Evolutionary conservation across 148 eudicot species (phyloP), one percentile per base, ranked within the genome.

Genomic region (Dianthus caryophyllus): DNA sequence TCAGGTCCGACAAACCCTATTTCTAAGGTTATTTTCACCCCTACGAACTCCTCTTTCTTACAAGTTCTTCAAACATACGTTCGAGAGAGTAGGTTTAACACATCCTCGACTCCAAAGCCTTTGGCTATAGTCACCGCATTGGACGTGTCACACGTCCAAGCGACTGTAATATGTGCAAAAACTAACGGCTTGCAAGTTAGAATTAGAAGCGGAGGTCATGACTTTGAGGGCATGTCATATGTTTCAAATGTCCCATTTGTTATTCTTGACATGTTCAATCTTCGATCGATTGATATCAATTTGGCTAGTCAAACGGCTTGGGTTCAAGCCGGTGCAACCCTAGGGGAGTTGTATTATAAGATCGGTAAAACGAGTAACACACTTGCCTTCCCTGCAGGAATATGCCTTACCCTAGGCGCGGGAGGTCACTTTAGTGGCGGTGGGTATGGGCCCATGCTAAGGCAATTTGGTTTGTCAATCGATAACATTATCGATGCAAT

Each of bases 141-240:
- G 48, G 75, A 78, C 58, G 75, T 70, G 6, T 61, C 78, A 9
- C 82, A 78, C 16, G 69, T 75, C 48, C 82, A 74, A 67, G 72
- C 75, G 15, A 74, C 82, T 26, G 44, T 78, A 10, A 21, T 62
- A n/a, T 78, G 82, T 14, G 78, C 82, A 5, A 66, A 67, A 21
- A 4, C 64, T 2, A 65, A 20, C 39, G 62, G 72, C 5, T 20
- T 78, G 10, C 58, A 74, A 20, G 20, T 78, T 14, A 65, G 81
- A 39, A 70, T 78, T 16, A 52, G 78, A 43, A 78, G 81, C 29
- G 81, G 81, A 2, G 81, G 81, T 1, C 81, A 78, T 31, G 81
- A 78, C 50, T 78, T 64, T 14, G 81, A 78, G 58, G 81, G 81
- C 12, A 26, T 78, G 30, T 78, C 81, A 0, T 78, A 78, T 29